Base-by-base conservation (phyloP, 306 rosid species). In the Spatholobus suberectus region DNA sequence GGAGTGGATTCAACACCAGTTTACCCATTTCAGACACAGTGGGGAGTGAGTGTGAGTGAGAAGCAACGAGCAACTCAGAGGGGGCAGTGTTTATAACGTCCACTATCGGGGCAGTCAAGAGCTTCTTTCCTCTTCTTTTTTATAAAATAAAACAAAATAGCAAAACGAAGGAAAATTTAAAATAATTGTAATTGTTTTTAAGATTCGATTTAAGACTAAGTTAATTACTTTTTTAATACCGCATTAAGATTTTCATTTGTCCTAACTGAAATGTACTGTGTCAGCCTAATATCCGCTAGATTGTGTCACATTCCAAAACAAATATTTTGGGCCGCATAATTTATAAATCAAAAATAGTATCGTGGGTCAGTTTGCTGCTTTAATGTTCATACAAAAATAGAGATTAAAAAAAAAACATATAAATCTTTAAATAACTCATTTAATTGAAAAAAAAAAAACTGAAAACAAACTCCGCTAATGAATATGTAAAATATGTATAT, bases 71-170 rank as follows among this genome's bases (percentile, higher is more conserved):
- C 11, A 1, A 32, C 17, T 6, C 23, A 5, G 0, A 26, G 68
- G n/a, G 21, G 43, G 11, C 3, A 18, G 84, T 74, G 49, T n/a
- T 67, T 84, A 89, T 86, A 88, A 46, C 40, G 24, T 73, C 73
- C 68, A 54, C 44, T 38, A 0, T n/a, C 1, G 15, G 34, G 10
- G 21, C 44, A 68, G 32, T 8, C 17, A 24, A 20, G 80, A 29
- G 15, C 66, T 27, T 21, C 61, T 54, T 34, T 27, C 41, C 7
- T 35, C 76, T 38, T 74, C 20, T 58, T 44, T 21, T 29, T 59
- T 6, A 0, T 0, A 1, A 21, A 43, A 38, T 40, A 37, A n/a
- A 41, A 40, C 43, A 8, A n/a, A n/a, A n/a, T n/a, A n/a, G n/a
- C 8, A 29, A 47, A 15, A 52, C 41, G 4, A 32, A 6, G 7